Evolutionary conservation across 1,139 yeast genomes (phyloP).

Genomic region (Eremothecium coryli): DNA sequence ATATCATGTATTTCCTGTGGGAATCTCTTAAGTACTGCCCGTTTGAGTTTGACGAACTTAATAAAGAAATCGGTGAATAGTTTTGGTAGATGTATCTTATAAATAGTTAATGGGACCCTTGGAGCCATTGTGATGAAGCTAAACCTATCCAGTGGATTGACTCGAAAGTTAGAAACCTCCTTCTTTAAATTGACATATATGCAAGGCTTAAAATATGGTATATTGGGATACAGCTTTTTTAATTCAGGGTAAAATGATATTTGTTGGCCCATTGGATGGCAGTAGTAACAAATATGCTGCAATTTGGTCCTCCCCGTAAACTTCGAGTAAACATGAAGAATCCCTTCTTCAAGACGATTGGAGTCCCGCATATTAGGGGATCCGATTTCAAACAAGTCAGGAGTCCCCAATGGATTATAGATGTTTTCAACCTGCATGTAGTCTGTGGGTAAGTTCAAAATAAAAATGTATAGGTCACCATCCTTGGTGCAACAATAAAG

Average conservation of each 20-base stretch:
- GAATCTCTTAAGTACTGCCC: slow-evolving; percentile 4
- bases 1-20: slow-evolving; percentile 6
- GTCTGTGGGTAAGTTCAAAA: slow-evolving; percentile 21
- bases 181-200: slow-evolving; percentile 17
- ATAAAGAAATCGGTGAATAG: slow-evolving; percentile 17
- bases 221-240: slow-evolving; percentile 9
- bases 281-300: slow-evolving; percentile 21
- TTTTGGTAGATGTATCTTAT: slow-evolving; percentile 21
- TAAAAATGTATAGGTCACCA: slow-evolving; percentile 21
- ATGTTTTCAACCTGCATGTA: slow-evolving; percentile 18
- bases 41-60: slow-evolving; percentile 8
- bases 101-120: slow-evolving; percentile 17
- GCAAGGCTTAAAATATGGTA: slow-evolving; percentile 18
- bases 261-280: slow-evolving; percentile 18
- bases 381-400: slow-evolving; percentile 7
- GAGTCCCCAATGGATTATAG: slow-evolving; percentile 6
- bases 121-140: slow-evolving; percentile 21
- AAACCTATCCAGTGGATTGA: slow-evolving; percentile 24
- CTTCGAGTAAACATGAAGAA: slow-evolving; percentile 13
- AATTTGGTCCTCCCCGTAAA: slow-evolving; percentile 15
- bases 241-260: slow-evolving; percentile 9
- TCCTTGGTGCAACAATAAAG: slow-evolving; percentile 22
- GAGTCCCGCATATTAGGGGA: slow-evolving; percentile 2
- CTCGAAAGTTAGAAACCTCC: slow-evolving; percentile 19
- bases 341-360: slow-evolving; percentile 14